Conservation (phyloP, 768 basidiomycete genomes). For the Naganishia kalamii region DNA sequence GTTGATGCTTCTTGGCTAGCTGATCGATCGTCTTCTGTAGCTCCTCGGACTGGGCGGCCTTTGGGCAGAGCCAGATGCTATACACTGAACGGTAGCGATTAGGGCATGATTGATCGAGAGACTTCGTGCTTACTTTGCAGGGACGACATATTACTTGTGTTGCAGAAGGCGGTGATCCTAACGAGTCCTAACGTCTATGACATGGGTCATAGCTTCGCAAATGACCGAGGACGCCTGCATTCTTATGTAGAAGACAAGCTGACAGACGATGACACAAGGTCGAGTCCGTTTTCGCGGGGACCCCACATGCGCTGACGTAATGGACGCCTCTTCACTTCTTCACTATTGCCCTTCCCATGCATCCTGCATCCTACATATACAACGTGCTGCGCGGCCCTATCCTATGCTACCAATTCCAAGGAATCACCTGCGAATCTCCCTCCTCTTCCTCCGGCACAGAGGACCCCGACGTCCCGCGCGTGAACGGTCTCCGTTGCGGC, state of each 20-base stretch:
- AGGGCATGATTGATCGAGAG: not conserved
- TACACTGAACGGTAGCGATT: not conserved
- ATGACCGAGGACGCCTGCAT: too few relatives aligned
- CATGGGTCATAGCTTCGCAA: too few relatives aligned
- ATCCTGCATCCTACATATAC: not conserved
- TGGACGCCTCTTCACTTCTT: too few relatives aligned
- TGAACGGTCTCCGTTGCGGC: not conserved
- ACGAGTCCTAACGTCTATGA: too few relatives aligned
- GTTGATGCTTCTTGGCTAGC: not conserved
- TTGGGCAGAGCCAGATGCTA: slow-evolving; percentile 6
- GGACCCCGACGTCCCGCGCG: not conserved
- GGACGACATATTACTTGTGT: not conserved
- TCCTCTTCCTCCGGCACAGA: slow-evolving; percentile 1
- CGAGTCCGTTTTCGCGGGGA: too few relatives aligned
- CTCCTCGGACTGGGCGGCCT: not conserved
- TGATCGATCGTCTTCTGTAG: slow-evolving; percentile 1
- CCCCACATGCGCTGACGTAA: too few relatives aligned
- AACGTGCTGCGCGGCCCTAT: too few relatives aligned
- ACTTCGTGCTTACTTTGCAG: not conserved
- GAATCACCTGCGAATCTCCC: slow-evolving; percentile 5
- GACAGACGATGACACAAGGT: too few relatives aligned
- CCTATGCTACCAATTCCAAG: slow-evolving; percentile 3
- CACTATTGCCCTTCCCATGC: too few relatives aligned
- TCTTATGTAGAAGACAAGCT: too few relatives aligned
- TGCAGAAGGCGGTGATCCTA: too few relatives aligned